Evolutionary conservation across 495 filamentous ascomycete species (phyloP).

Genomic region (Halenospora varia): DNA sequence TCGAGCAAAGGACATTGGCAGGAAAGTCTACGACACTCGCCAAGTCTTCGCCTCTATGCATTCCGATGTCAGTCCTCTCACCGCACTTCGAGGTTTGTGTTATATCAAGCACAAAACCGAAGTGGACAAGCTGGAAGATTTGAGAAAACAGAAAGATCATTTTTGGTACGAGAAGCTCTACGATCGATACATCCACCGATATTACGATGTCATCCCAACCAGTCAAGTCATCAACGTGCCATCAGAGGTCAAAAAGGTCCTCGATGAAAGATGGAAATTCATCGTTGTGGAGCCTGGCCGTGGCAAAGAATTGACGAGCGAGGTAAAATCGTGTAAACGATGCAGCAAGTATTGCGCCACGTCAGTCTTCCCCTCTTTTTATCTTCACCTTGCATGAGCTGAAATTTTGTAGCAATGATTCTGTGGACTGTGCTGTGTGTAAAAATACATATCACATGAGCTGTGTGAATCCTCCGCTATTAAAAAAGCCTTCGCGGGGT

Average conservation of each 20-base stretch:
- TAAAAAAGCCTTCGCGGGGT: slow-evolving; percentile 95
- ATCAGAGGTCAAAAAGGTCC: slow-evolving; percentile 84
- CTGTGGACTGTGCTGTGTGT: slow-evolving; percentile 95
- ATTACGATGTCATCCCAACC: slow-evolving; percentile 94
- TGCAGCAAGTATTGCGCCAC: slow-evolving; percentile 86
- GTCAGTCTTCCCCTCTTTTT: slow-evolving; percentile 50
- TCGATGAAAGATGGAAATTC: slow-evolving; percentile 94
- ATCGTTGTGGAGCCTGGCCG: slow-evolving; percentile 88
- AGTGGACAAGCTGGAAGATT: slow-evolving; percentile 76
- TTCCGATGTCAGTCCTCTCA: slow-evolving; percentile 90
- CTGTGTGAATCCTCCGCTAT: slow-evolving; percentile 86
- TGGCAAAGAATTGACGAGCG: slow-evolving; percentile 92
- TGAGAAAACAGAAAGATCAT: slow-evolving; percentile 74
- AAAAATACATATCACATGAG: slow-evolving; percentile 96
- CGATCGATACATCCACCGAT: slow-evolving; percentile 95
- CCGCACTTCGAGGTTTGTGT: slow-evolving; percentile 89
- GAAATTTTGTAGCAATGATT: slow-evolving; percentile 64
- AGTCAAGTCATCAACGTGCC: slow-evolving; percentile 94
- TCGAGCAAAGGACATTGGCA: slow-evolving; percentile 89
- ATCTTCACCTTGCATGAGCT: slow-evolving; percentile 23
- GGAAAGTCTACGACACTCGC: slow-evolving; percentile 83
- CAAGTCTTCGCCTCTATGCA: slow-evolving; percentile 96
- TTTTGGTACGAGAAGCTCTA: slow-evolving; percentile 99
- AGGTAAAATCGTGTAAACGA: slow-evolving; percentile 93
- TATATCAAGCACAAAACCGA: slow-evolving; percentile 81